Percentiles rank a stretch among this genome's conserved stretches.
phyloP scores from a whole-genome alignment of 2,329 filamentous ascomycete genomes.

The Diaporthe citriasiana region DNA sequence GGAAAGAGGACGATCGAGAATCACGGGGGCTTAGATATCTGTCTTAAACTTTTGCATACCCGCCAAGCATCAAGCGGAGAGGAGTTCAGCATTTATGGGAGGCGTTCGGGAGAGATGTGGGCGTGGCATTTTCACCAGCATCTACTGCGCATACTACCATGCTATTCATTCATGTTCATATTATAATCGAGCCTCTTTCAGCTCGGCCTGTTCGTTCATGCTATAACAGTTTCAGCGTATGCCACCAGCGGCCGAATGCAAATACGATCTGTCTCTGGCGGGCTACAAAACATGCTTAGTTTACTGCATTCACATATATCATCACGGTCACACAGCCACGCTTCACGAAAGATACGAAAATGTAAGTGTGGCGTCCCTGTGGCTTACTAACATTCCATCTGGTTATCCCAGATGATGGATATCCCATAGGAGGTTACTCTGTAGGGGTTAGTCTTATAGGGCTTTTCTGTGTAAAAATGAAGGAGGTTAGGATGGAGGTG shows the following conservation, averaged over 20 bases:
- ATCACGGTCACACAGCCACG: no score
- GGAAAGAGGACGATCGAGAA: background rate
- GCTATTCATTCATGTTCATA: slow-evolving; percentile 1
- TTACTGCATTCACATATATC: no score
- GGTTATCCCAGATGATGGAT: no score
- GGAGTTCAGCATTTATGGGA: slow-evolving; percentile 19
- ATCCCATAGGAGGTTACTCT: no score
- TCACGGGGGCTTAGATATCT: background rate
- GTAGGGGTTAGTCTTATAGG: no score
- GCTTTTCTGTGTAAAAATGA: no score
- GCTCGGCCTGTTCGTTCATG: background rate
- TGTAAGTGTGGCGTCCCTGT: no score
- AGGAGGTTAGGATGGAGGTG: no score
- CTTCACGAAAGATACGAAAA: no score
- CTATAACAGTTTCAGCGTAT: background rate
- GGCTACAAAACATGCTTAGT: background rate
- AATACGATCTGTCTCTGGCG: no score
- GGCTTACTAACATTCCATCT: no score
- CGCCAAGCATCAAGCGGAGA: slow-evolving; percentile 13
- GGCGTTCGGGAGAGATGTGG: slow-evolving; percentile 17
- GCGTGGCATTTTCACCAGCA: background rate
- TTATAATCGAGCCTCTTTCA: background rate
- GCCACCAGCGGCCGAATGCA: no score
- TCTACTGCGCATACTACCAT: background rate
- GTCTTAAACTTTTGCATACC: slow-evolving; percentile 19